Conservation (phyloP, 805 yeast species). For the Ogataea allantospora region DNA sequence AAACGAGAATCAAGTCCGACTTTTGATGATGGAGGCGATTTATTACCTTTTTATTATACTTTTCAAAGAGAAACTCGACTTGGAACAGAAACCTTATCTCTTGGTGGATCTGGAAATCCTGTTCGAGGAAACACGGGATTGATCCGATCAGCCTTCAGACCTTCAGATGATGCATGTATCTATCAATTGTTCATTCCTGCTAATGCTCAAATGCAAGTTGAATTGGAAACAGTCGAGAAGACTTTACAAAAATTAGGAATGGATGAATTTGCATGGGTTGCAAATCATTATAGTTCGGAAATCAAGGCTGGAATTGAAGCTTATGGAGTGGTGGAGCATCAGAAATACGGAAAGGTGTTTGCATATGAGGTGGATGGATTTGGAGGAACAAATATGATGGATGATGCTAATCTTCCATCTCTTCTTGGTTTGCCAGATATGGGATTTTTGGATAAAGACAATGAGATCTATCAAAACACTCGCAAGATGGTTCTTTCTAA, state of each 20-base stretch:
- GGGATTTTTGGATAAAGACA: constrained; percentile 54
- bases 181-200: constrained; percentile 82
- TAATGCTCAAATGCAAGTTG: constrained; percentile 71
- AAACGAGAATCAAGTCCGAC: constrained; percentile 62
- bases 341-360: constrained; percentile 68
- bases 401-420: constrained; percentile 89
- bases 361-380: constrained; percentile 91
- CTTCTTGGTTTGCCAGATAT: constrained; percentile 75
- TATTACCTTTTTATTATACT: constrained; percentile 51
- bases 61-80: constrained; percentile 72
- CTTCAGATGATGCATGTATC: constrained; percentile 85
- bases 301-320: constrained; percentile 57
- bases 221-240: constrained; percentile 42
- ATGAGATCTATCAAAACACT: constrained; percentile 72
- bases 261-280: constrained; percentile 24
- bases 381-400: constrained; percentile 74
- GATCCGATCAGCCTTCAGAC: constrained; percentile 80
- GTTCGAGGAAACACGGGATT: constrained; percentile 68
- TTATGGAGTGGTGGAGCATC: constrained; percentile 67
- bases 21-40: constrained; percentile 49
- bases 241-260: constrained; percentile 23
- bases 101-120: constrained; percentile 83
- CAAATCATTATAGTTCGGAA: constrained; percentile 38
- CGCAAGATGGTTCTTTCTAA: constrained; percentile 69
- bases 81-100: constrained; percentile 79